Conservation (phyloP, 164 flowering plant species). For the Annona cherimola region DNA sequence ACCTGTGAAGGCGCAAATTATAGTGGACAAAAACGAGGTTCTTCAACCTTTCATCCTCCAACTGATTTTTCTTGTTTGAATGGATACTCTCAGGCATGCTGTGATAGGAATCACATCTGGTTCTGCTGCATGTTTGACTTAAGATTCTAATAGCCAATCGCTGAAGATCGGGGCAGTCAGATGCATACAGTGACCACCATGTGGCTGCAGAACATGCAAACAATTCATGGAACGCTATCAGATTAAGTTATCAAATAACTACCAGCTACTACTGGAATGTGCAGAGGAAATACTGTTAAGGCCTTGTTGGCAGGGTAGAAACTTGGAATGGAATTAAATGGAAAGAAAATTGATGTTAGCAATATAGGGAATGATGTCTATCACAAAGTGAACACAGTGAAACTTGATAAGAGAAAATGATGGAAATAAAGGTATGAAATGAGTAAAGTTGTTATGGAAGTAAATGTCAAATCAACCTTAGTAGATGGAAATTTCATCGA, state of each 20-base stretch:
- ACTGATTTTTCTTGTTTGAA: slow-evolving; percentile 35
- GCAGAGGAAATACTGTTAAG: no score
- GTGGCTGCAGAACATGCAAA: slow-evolving; percentile 23
- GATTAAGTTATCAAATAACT: background rate
- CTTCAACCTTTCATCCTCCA: slow-evolving; percentile 48
- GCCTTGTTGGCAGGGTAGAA: no score
- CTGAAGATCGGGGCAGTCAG: slow-evolving; percentile 52
- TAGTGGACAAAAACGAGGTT: slow-evolving; percentile 64
- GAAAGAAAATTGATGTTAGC: no score
- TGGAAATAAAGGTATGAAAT: no score
- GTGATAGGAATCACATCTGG: slow-evolving; percentile 66
- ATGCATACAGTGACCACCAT: slow-evolving; percentile 46
- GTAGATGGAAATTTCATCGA: no score
- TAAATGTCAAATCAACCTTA: no score
- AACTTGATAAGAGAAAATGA: no score
- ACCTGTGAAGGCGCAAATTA: slow-evolving; percentile 55
- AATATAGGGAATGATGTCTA: no score
- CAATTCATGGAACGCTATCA: background rate
- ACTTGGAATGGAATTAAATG: no score
- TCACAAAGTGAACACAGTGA: no score
- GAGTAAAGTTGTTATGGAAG: no score
- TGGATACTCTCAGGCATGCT: slow-evolving; percentile 52
- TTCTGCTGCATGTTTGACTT: slow-evolving; percentile 74
- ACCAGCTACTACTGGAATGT: background rate
- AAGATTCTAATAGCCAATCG: slow-evolving; percentile 68